Conservation (phyloP, 176 grass and related monocot species). For the Saccharum officinarum region DNA sequence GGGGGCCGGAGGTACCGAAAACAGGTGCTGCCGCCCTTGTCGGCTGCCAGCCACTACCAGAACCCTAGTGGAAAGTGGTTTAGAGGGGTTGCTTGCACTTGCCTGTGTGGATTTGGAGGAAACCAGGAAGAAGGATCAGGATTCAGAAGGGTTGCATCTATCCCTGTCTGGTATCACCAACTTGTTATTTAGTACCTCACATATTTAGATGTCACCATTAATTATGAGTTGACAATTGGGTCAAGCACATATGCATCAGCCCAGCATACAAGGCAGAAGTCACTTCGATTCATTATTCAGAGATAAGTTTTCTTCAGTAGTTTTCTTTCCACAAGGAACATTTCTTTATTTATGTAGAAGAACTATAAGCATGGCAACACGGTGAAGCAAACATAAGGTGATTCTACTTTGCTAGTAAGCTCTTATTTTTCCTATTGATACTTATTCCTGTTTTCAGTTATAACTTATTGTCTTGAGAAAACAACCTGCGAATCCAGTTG, state of each 20-base stretch:
- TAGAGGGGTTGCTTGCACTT: slow-evolving; percentile 27
- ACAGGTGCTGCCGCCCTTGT: not conserved
- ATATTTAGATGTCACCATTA: slow-evolving; percentile 18
- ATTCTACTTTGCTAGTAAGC: not conserved
- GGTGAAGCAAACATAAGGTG: not conserved
- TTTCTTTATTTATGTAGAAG: not conserved
- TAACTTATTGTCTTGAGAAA: not conserved
- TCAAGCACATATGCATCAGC: slow-evolving; percentile 20
- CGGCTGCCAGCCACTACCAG: not conserved
- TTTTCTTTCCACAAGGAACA: not conserved
- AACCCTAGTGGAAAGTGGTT: slow-evolving; percentile 25
- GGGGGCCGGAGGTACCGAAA: not conserved
- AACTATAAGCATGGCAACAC: not conserved
- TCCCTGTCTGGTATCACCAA: slow-evolving; percentile 19
- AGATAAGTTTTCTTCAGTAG: not conserved
- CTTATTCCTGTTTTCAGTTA: not conserved
- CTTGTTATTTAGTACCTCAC: slow-evolving; percentile 24
- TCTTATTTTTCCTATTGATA: not conserved
- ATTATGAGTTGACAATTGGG: slow-evolving; percentile 43
- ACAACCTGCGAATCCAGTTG: not conserved
- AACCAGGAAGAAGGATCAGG: slow-evolving; percentile 9
- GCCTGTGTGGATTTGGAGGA: not conserved
- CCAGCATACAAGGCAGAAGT: not conserved
- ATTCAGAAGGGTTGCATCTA: slow-evolving; percentile 12
- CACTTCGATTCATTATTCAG: not conserved